Evolutionary conservation across 345 rosid genomes (phyloP), one percentile per base, ranked within the genome.

Genomic region (Linum usitatissimum): DNA sequence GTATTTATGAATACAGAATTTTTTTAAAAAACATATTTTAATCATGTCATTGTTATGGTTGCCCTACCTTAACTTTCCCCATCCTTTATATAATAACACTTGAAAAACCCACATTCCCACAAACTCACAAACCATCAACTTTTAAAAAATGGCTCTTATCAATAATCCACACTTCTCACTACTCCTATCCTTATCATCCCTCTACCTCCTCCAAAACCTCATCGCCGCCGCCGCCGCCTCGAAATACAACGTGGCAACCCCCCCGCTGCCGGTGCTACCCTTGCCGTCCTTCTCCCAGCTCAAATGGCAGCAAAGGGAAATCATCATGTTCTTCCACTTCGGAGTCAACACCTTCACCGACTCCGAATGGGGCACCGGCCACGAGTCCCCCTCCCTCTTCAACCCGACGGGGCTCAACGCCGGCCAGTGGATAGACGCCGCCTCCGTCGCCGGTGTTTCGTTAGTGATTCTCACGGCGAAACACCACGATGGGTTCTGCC

Each of bases 401-500:
- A 36, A 81, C 53, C 94, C 90, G 0, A 61, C 45, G 0, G 78
- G 79, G 15, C 80, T 87, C 18, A 9, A 84, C 40, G 68, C 88
- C 0, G 55, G 30, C 58, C 90, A 87, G 65, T 87, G 95, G 95
- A 78, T 76, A 8, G 57, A 53, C 21, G 21, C 75, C 2, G 88
- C 95, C 0, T 71, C 71, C 3, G 88, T 71, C 19, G 85, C 90
- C 0, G 84, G 95, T 13, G 30, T 81, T 23, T 76, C 82, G 10
- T 80, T 87, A 8, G 30, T 87, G 74, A 83, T 87, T 48, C 72
- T 84, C 3, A 87, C 95, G 0, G 95, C 90, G 0, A 87, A 87
- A 75, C 95, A 87, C 76, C 90, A 87, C 30, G 95, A 87, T 6
- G 95, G 95, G 4, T 87, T 87, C 59, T 87, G 95, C 71, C 60